These are phyloP conservation scores for Dioscorea dumetorum DNA, from an alignment of 106 monocot genomes.

Conservation along the genomic window DNA sequence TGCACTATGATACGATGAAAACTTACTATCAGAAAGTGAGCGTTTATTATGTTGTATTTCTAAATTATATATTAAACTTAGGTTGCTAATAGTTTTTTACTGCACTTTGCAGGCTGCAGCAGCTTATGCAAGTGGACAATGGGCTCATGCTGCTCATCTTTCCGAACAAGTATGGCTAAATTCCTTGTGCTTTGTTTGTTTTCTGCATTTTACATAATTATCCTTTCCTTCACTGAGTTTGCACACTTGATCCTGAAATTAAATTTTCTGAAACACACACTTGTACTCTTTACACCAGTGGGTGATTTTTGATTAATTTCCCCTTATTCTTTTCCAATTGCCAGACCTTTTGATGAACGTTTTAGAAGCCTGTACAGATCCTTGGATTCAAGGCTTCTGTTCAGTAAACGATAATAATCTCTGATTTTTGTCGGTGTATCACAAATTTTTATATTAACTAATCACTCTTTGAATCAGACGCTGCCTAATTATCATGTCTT, in stretches of 20 bases:
- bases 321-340: no score
- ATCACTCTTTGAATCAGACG: neutral
- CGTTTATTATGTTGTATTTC: neutral
- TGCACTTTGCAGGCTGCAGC: slow-evolving; percentile 44
- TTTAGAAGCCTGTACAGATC: neutral
- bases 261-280: neutral
- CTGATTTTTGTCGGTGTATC: neutral
- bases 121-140: slow-evolving; percentile 70
- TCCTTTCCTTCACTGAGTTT: neutral
- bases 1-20: slow-evolving; percentile 76
- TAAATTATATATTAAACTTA: neutral
- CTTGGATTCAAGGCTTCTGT: neutral
- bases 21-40: slow-evolving; percentile 62
- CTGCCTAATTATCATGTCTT: neutral
- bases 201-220: neutral
- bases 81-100: neutral
- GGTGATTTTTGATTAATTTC: no score
- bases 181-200: neutral
- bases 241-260: neutral
- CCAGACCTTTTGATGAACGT: neutral
- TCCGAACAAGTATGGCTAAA: slow-evolving; percentile 57
- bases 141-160: slow-evolving; percentile 64
- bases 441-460: neutral
- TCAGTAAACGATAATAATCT: neutral
- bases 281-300: no score